phyloP scores from a whole-genome alignment of 2,329 filamentous ascomycete species.

The Grosmannia huntii region DNA sequence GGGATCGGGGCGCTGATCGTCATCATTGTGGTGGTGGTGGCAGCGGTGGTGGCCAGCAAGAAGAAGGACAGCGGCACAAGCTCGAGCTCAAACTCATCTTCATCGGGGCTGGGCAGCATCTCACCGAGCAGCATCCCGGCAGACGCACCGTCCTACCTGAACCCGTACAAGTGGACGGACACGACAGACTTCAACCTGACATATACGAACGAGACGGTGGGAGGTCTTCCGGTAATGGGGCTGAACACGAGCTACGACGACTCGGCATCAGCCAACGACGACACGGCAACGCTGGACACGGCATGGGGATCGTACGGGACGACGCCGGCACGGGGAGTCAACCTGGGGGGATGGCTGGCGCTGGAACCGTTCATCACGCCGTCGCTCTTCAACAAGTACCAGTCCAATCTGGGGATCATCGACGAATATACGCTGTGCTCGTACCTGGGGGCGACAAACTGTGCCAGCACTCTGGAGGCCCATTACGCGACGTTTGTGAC shows the following conservation, averaged over 20 bases:
- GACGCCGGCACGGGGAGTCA: slow-evolving; percentile 76
- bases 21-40: slow-evolving; percentile 54
- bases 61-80: slow-evolving; percentile 29
- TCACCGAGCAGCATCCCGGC: slow-evolving; percentile 45
- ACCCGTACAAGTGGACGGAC: slow-evolving; percentile 86
- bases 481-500: slow-evolving; percentile 87
- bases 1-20: slow-evolving; percentile 45
- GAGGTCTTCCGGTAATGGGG: slow-evolving; percentile 83
- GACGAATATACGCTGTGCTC: slow-evolving; percentile 77
- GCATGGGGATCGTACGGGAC: slow-evolving; percentile 65
- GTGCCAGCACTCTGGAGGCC: slow-evolving; percentile 60
- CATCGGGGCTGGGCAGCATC: slow-evolving; percentile 36
- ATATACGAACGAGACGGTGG: slow-evolving; percentile 74
- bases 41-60: slow-evolving; percentile 51
- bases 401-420: slow-evolving; percentile 51
- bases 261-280: slow-evolving; percentile 59
- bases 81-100: slow-evolving; percentile 16
- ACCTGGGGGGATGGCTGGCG: slow-evolving; percentile 86
- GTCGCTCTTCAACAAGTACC: slow-evolving; percentile 64
- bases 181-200: slow-evolving; percentile 89
- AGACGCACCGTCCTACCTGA: slow-evolving; percentile 61
- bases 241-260: slow-evolving; percentile 80
- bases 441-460: slow-evolving; percentile 53
- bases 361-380: slow-evolving; percentile 94
- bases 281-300: slow-evolving; percentile 66